Base-by-base conservation (phyloP, 2,329 filamentous ascomycete species). In the Apiospora aurea region DNA sequence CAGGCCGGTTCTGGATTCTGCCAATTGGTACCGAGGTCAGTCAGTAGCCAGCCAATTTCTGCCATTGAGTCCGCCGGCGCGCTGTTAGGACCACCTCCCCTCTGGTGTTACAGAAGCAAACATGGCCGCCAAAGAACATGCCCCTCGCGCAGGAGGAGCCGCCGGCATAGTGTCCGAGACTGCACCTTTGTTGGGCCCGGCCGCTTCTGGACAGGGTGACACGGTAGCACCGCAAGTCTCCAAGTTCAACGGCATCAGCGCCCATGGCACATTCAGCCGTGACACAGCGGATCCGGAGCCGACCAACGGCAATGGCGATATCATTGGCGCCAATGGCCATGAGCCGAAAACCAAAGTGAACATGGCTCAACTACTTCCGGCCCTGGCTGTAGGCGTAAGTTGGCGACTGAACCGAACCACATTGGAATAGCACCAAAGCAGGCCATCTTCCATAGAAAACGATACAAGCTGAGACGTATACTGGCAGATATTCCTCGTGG, bases 401-500 rank as follows among this genome's bases (percentile, higher is more conserved):
- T 24, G 8, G 34, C 34, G 7, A 21, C 5, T 11, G 34, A 6
- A 41, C 34, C 7, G 29, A 6, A 29, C 26, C 26, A 3, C 26
- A 29, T 29, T 29, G 26, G 26, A 18, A 21, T n/a, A 4, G 8
- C 4, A 34, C 18, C 53, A 21, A 18, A 26, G n/a, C n/a, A 14
- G 26, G 24, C 49, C 24, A 5, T n/a, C 14, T 0, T 5, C 8
- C 14, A 21, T 1, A 21, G 24, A 4, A 8, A 61, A 21, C 8
- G 34, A 38, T 16, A 13, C 10, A 64, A 64, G 4, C 34, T 41
- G 41, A 64, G 8, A 13, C 18, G 1, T 11, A 64, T n/a, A 10
- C 13, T 38, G 57, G n/a, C 66, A 93, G 91, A 84, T 95, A 53
- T 94, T 93, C 78, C 85, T 96, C 10, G 88, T 91, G 26, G 92